phyloP scores from a whole-genome alignment of 345 rosid species.

The Eucalyptus caleyi region DNA sequence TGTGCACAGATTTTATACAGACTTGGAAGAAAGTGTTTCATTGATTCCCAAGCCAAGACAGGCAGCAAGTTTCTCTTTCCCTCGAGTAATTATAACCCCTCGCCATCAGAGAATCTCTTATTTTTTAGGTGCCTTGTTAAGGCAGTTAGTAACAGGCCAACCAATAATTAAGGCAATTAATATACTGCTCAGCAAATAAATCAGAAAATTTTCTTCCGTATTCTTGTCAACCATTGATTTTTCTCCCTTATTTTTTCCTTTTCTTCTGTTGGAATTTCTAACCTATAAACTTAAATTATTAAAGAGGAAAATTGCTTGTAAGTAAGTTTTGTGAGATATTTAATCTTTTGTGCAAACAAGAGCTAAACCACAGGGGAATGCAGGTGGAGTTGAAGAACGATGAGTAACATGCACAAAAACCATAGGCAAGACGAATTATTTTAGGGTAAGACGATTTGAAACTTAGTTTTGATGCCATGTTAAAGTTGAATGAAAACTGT shows the following conservation, averaged over 20 bases:
- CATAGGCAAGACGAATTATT: neutral
- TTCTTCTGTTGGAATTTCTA: neutral
- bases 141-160: neutral
- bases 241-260: rapidly evolving
- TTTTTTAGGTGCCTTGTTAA: neutral
- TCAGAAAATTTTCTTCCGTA: neutral
- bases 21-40: neutral
- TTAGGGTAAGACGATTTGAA: neutral
- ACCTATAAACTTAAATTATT: neutral
- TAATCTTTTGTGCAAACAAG: neutral
- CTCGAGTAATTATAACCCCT: neutral
- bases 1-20: neutral
- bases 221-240: neutral
- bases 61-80: neutral
- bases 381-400: neutral
- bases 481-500: neutral
- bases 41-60: neutral
- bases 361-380: neutral
- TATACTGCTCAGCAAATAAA: neutral
- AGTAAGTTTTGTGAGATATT: neutral
- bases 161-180: neutral
- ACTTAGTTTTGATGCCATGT: neutral
- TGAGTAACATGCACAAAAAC: neutral
- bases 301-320: neutral
- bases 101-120: neutral